Conservation (phyloP, 345 rosid genomes). For the Xanthoceras sorbifolium region DNA sequence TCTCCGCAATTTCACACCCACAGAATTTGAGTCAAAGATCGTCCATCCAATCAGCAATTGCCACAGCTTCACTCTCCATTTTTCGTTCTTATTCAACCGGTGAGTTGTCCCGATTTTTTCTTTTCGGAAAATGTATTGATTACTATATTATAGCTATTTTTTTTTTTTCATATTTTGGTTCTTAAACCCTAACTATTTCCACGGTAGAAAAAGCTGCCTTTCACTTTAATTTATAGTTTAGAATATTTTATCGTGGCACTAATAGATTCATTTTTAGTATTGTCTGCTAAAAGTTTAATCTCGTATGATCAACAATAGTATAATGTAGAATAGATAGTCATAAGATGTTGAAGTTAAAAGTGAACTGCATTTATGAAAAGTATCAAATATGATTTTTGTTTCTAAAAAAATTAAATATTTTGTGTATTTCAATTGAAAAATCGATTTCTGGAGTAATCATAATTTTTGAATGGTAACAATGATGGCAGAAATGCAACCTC, state of each 20-base stretch:
- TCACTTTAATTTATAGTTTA: background rate
- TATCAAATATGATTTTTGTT: background rate
- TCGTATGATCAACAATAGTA: background rate
- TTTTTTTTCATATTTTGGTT: background rate
- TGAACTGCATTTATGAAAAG: background rate
- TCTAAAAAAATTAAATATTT: background rate
- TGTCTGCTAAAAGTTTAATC: background rate
- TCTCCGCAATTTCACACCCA: constrained; percentile 25
- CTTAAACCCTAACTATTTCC: background rate
- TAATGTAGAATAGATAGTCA: background rate
- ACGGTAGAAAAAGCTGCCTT: background rate
- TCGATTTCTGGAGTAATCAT: background rate
- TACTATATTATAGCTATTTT: background rate
- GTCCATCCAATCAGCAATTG: constrained; percentile 24
- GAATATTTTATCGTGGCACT: too few species aligned
- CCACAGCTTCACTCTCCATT: constrained; percentile 14
- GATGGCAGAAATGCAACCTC: constrained; percentile 52
- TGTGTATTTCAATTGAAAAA: background rate
- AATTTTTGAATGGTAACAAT: background rate
- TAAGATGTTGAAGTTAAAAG: background rate
- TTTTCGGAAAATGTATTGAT: background rate
- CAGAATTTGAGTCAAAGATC: constrained; percentile 16
- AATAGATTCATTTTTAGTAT: too few species aligned
- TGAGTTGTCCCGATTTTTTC: background rate
- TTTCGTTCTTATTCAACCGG: constrained; percentile 52